A percentile compares a stretch with the other conserved stretches of the same genome.
Conservation (phyloP, 2,329 filamentous ascomycete species). For the Cladobotryum mycophilum region DNA sequence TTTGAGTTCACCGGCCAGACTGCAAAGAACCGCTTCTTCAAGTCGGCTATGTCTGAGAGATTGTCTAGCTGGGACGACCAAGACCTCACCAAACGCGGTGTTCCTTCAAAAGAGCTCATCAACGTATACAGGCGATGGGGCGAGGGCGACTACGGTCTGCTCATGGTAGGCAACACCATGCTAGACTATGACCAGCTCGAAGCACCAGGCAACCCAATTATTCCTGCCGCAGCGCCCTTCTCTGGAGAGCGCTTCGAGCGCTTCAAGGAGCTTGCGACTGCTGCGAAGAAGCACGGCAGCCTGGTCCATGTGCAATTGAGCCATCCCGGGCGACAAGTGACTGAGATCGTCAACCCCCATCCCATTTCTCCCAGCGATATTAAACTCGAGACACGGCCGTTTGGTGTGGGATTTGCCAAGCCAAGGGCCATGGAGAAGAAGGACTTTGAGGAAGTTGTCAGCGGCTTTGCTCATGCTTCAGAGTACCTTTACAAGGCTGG, state of each 20-base stretch:
- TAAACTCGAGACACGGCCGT: slow-evolving; percentile 21
- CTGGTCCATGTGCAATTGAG: slow-evolving; percentile 56
- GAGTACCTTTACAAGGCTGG: slow-evolving; percentile 58
- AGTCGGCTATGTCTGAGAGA: slow-evolving; percentile 61
- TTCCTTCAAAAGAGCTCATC: slow-evolving; percentile 34
- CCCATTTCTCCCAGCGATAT: slow-evolving; percentile 38
- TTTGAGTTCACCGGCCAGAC: slow-evolving; percentile 47
- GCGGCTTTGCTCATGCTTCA: slow-evolving; percentile 55
- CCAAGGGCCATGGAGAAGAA: slow-evolving; percentile 46
- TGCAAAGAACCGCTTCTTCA: slow-evolving; percentile 60
- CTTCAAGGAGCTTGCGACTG: slow-evolving; percentile 50
- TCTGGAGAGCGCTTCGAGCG: slow-evolving; percentile 54
- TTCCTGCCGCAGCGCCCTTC: slow-evolving; percentile 45
- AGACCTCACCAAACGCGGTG: slow-evolving; percentile 41
- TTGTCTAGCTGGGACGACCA: slow-evolving; percentile 54
- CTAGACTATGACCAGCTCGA: slow-evolving; percentile 55
- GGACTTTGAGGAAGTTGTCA: slow-evolving; percentile 52
- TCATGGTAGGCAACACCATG: slow-evolving; percentile 60
- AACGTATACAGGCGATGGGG: slow-evolving; percentile 57
- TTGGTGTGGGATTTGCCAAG: slow-evolving; percentile 34
- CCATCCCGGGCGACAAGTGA: slow-evolving; percentile 45
- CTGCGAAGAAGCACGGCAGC: slow-evolving; percentile 50
- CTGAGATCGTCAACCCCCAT: slow-evolving; percentile 20
- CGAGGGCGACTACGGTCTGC: slow-evolving; percentile 47
- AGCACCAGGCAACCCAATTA: slow-evolving; percentile 50